These are phyloP conservation scores for Leishmania tarentolae DNA, from an alignment of 208 protist genomes.

Conservation along the genomic window DNA sequence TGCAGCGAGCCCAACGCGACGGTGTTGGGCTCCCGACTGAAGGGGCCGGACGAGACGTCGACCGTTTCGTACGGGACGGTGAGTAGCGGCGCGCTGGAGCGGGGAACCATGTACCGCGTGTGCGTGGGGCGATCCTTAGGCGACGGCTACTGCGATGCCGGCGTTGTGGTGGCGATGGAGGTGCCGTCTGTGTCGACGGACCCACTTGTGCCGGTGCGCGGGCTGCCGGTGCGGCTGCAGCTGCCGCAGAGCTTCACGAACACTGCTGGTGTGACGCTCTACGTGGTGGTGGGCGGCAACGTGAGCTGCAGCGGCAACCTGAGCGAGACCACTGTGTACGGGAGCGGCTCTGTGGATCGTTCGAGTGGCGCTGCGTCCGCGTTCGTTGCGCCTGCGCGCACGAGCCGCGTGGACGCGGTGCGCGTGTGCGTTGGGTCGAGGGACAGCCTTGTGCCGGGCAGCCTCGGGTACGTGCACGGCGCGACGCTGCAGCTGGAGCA, in stretches of 20 bases:
- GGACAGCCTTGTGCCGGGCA: conserved; percentile 19
- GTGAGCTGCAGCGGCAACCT: conserved; percentile 10
- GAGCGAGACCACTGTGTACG: conserved; percentile 18
- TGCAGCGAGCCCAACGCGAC: neutral
- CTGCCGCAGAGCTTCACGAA: conserved; percentile 11
- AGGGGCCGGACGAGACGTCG: conserved; percentile 1
- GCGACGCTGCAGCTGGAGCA: conserved; percentile 25
- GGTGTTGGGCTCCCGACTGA: neutral
- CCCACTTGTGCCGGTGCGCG: neutral
- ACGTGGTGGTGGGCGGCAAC: neutral
- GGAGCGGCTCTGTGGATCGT: conserved; percentile 32
- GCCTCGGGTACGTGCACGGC: conserved; percentile 34
- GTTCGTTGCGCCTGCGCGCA: conserved; percentile 32
- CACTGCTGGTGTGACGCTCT: conserved; percentile 3
- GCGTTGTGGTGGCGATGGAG: conserved; percentile 2
- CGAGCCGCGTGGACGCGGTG: conserved; percentile 6
- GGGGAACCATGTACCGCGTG: neutral
- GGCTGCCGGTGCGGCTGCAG: conserved; percentile 13
- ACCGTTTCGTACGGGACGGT: conserved; percentile 9
- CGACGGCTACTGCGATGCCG: conserved; percentile 6
- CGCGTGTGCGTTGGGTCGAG: conserved; percentile 26
- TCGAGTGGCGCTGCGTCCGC: conserved; percentile 8
- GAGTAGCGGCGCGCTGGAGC: neutral
- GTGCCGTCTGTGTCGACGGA: conserved; percentile 7
- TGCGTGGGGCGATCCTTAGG: neutral